Base-by-base conservation (phyloP, 176 grass and related monocot genomes). In the Phoenix roebelenii region DNA sequence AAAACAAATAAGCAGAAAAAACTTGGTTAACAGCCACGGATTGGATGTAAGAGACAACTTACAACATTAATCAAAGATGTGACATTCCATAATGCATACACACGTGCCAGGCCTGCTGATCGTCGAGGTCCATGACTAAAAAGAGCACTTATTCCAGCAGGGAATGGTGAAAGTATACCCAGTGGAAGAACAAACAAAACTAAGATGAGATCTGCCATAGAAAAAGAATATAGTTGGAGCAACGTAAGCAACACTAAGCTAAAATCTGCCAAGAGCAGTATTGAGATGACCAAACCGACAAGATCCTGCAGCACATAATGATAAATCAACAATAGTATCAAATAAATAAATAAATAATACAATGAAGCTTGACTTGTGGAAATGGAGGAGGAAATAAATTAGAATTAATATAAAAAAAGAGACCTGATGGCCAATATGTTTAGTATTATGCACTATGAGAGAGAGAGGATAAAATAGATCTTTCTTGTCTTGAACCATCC, bases 81-180 rank as follows among this genome's bases (percentile, higher is more conserved):
- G 54, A 99, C 89, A 74, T 99, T 99, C 94, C 94, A 99, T 64
- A 99, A 66, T 61, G 94, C 94, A 83, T 99, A 99, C 55, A 99
- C 88, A 62, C 88, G 94, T 69, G 88, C 85, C 59, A 99, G 94
- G 60, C 88, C 88, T 63, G 94, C 94, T 51, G 94, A 99, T 0
- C 85, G 88, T 10, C 94, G 85, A 49, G 94, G 94, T 68, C 94
- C 94, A 74, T 99, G 94, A 70, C 94, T 99, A 83, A 99, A 99
- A 49, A 99, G 76, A 59, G 94, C 94, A 79, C 93, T 99, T 77
- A 99, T 99, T 72, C 94, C 94, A 71, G 88, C 94, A 67, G 94
- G 94, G 44, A 99, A 99, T 76, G 94, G 94, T 26, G 79, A 99
- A 25, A 99, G 72, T 74, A 99, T 93, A 61, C 88, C 94, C 62